Percentiles rank a stretch among this genome's conserved stretches.
Conservation (phyloP, 2,329 filamentous ascomycete genomes). For the Aspergillus sp. region DNA sequence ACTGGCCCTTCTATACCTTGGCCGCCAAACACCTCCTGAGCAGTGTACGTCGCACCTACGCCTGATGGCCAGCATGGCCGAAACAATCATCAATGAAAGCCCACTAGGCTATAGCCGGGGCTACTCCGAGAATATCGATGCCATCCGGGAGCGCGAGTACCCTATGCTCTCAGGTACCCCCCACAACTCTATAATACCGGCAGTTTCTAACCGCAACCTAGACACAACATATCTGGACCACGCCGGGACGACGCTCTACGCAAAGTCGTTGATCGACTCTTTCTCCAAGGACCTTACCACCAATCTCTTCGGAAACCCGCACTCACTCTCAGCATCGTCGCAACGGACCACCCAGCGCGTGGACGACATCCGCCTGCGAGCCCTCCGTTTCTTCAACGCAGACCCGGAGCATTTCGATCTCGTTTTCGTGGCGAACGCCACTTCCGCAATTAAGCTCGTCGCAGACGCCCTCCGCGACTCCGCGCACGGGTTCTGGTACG, state of each 20-base stretch:
- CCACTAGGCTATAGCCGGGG: slow-evolving; percentile 22
- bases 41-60: not conserved
- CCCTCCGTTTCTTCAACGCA: slow-evolving; percentile 76
- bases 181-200: not conserved
- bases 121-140: slow-evolving; percentile 46
- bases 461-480: slow-evolving; percentile 70
- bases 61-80: slow-evolving; percentile 1
- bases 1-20: no score
- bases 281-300: slow-evolving; percentile 77
- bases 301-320: slow-evolving; percentile 84
- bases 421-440: slow-evolving; percentile 89
- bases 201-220: slow-evolving; percentile 31
- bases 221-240: slow-evolving; percentile 84
- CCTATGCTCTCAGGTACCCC: slow-evolving; percentile 40
- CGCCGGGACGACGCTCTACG: slow-evolving; percentile 83
- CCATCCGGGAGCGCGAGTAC: slow-evolving; percentile 48
- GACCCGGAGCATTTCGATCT: slow-evolving; percentile 80
- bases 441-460: slow-evolving; percentile 84
- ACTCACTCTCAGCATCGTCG: slow-evolving; percentile 80
- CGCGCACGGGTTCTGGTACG: slow-evolving; percentile 70
- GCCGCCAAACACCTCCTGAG: not conserved
- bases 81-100: slow-evolving; percentile 1
- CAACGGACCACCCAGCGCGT: slow-evolving; percentile 71
- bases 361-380: slow-evolving; percentile 69
- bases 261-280: slow-evolving; percentile 74